Evolutionary conservation across 441 rosid genomes (phyloP).

Genomic region (Erodium moschatum): DNA sequence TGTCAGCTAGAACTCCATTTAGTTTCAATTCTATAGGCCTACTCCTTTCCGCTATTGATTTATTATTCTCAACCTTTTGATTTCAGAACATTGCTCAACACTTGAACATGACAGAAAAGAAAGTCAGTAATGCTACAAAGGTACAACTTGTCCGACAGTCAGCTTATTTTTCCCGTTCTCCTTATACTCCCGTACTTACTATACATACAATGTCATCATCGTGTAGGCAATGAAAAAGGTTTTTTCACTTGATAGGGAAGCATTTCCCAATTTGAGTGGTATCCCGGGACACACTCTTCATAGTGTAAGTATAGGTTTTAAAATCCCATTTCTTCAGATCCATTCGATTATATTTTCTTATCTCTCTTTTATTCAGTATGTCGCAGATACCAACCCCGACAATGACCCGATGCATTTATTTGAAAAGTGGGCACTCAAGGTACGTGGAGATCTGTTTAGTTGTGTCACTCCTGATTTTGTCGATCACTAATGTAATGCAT

Average conservation of each 20-base stretch:
- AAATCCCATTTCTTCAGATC: background rate
- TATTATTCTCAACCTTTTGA: slow-evolving; percentile 8
- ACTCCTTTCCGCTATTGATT: background rate
- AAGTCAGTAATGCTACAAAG: slow-evolving; percentile 88
- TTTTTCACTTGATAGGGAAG: slow-evolving; percentile 79
- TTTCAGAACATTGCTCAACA: slow-evolving; percentile 78
- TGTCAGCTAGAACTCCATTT: background rate
- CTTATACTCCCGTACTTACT: slow-evolving; percentile 10
- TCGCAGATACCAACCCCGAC: slow-evolving; percentile 59
- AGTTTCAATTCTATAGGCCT: background rate
- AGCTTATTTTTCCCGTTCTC: background rate
- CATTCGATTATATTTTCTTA: slow-evolving; percentile 18
- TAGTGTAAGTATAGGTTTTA: slow-evolving; percentile 46
- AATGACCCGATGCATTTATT: slow-evolving; percentile 83
- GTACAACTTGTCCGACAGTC: slow-evolving; percentile 28
- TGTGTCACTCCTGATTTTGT: too few relatives aligned
- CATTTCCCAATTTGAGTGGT: slow-evolving; percentile 76
- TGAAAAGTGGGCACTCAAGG: slow-evolving; percentile 77
- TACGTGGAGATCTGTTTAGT: slow-evolving; percentile 16
- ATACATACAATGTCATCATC: background rate
- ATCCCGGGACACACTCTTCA: slow-evolving; percentile 85
- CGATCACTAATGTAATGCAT: background rate
- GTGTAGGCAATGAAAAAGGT: slow-evolving; percentile 68
- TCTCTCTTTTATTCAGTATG: slow-evolving; percentile 39
- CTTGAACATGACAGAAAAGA: slow-evolving; percentile 80